Evolutionary conservation across 148 eudicot genomes (phyloP).

Genomic region (Chenopodium formosanum): DNA sequence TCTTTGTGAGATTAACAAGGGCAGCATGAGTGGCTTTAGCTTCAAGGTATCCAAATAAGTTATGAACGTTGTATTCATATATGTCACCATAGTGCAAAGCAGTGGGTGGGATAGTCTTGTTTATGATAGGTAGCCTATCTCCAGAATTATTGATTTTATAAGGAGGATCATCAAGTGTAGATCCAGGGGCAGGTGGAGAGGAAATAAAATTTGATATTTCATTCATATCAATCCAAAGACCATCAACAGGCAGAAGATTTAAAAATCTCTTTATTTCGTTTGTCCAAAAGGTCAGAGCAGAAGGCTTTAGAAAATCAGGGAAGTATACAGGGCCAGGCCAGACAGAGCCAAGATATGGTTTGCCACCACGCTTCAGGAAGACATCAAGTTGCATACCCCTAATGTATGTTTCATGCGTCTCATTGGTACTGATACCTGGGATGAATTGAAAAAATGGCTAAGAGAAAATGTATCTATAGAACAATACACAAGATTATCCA

Average conservation of each 20-base stretch:
- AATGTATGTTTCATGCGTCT: constrained; percentile 55
- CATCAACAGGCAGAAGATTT: constrained; percentile 60
- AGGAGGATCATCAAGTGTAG: constrained; percentile 70
- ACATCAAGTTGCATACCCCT: constrained; percentile 68
- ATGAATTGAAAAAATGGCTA: not conserved
- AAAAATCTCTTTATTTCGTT: constrained; percentile 57
- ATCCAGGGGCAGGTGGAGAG: constrained; percentile 39
- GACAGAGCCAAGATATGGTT: constrained; percentile 65
- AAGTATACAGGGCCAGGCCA: constrained; percentile 87
- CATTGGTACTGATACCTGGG: constrained; percentile 67
- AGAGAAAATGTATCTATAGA: not conserved
- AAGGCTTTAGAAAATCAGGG: constrained; percentile 79
- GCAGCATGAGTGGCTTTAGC: constrained; percentile 56
- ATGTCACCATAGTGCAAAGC: constrained; percentile 49
- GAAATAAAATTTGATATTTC: constrained; percentile 70
- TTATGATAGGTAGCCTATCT: constrained; percentile 34
- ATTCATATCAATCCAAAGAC: constrained; percentile 96
- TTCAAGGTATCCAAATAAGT: constrained; percentile 65
- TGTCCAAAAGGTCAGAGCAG: constrained; percentile 49
- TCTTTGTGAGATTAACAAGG: constrained; percentile 40
- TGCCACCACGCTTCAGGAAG: constrained; percentile 56
- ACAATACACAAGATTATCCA: not conserved
- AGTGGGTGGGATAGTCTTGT: constrained; percentile 60
- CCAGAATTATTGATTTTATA: constrained; percentile 71
- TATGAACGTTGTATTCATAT: constrained; percentile 64